Evolutionary conservation across 352 stramenopile species (phyloP).

Genomic region (Globisporangium viniferum): DNA sequence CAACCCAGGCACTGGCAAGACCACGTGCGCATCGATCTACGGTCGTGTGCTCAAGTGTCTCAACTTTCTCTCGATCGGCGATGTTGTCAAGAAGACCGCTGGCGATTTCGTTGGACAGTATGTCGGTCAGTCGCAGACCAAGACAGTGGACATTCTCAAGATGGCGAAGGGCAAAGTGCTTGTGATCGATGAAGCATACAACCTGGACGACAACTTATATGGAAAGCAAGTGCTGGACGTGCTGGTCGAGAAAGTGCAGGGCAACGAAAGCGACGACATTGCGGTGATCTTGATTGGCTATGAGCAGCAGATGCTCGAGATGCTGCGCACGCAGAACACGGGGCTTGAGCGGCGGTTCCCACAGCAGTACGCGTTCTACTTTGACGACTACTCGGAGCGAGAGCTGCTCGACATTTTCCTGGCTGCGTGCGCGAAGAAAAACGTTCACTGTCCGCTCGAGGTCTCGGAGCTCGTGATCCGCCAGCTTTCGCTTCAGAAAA

Average conservation of each 20-base stretch:
- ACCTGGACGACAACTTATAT: conserved; percentile 66
- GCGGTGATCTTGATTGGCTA: conserved; percentile 93
- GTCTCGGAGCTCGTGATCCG: conserved; percentile 51
- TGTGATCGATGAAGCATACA: conserved; percentile 94
- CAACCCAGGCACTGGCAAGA: conserved; percentile 92
- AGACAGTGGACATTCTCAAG: conserved; percentile 83
- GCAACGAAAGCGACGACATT: conserved; percentile 84
- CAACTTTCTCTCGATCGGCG: conserved; percentile 87
- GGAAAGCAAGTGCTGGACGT: conserved; percentile 83
- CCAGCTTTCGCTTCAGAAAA: conserved; percentile 65
- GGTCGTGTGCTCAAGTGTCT: conserved; percentile 85
- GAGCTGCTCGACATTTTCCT: conserved; percentile 79
- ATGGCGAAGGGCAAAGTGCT: conserved; percentile 86
- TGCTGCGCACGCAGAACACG: conserved; percentile 88
- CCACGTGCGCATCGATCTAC: conserved; percentile 88
- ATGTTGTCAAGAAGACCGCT: conserved; percentile 86
- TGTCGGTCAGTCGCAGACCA: conserved; percentile 85
- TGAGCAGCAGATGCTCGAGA: conserved; percentile 87
- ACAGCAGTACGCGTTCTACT: conserved; percentile 86
- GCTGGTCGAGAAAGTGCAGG: conserved; percentile 91
- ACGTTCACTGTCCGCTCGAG: conserved; percentile 44
- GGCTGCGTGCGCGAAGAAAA: conserved; percentile 47
- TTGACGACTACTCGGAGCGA: conserved; percentile 90
- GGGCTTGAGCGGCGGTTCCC: conserved; percentile 86
- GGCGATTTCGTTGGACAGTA: conserved; percentile 82